Evolutionary conservation across 306 rosid species (phyloP), one percentile per base, ranked within the genome.

Genomic region (Cicer bijugum): DNA sequence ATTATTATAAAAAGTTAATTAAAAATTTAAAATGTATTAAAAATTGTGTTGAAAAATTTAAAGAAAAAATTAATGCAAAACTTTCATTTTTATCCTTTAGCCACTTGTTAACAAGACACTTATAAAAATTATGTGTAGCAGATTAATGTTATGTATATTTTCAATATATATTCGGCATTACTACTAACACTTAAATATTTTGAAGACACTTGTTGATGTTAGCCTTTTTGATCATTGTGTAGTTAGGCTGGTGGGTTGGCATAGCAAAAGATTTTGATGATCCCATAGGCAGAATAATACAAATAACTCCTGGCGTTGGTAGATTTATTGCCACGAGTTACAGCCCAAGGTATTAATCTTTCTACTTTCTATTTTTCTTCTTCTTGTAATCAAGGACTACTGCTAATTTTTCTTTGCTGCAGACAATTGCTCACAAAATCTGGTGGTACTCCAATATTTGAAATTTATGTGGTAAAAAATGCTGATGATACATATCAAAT

Each of bases 241-340:
- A 28, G 35, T 28, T 93, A 33, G 97, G 98, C 48, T 93, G 97
- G 92, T 93, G 96, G 96, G 97, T 88, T 14, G 97, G 97, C 60
- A 88, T 77, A 88, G 85, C 98, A 37, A 84, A 89, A 82, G 88
- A 84, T 65, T 83, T 89, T 14, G 94, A 87, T n/a, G 92, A 93
- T 62, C 94, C 98, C 28, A 88, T 91, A 75, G 96, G 94, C 57
- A 85, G 94, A 78, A 80, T 93, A 42, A 81, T 93, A 66, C 94
- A 77, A n/a, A 70, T 93, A 63, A 89, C 87, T 80, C 97, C 98
- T 42, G 86, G 89, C 15, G 82, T 93, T 83, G 98, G 97, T 20
- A 88, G 90, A 83, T 93, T 91, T 57, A 64, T 93, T 55, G 96
- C 90, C 67, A 87, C 65, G 71, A 87, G 86, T 82, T 91, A 86